Evolutionary conservation across 2,329 filamentous ascomycete genomes (phyloP).

Genomic region (Onygenales sp.): DNA sequence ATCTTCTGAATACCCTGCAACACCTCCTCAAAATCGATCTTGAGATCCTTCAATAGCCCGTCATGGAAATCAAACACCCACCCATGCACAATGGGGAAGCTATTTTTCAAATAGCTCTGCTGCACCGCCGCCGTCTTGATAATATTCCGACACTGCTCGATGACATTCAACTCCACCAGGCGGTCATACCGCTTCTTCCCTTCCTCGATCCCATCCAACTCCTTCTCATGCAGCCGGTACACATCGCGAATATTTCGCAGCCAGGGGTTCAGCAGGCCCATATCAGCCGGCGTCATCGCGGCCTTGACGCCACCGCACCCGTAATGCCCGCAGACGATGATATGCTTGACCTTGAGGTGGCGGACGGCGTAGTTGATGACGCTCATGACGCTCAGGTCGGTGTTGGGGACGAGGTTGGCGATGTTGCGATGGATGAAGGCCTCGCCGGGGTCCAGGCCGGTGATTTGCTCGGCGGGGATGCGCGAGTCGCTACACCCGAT

Average conservation of each 20-base stretch:
- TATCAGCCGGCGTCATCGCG: conserved; percentile 53
- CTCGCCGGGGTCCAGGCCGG: conserved; percentile 23
- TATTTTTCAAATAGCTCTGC: conserved; percentile 51
- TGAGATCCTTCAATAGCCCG: conserved; percentile 55
- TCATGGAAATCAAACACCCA: conserved; percentile 65
- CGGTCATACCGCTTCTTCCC: conserved; percentile 16
- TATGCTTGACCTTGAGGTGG: conserved; percentile 49
- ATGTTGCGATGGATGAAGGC: conserved; percentile 27
- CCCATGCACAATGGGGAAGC: conserved; percentile 61
- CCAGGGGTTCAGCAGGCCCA: conserved; percentile 65
- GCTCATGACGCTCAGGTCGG: conserved; percentile 22
- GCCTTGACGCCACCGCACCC: conserved; percentile 58
- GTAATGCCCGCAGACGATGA: conserved; percentile 62
- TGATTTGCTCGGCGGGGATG: conserved; percentile 24
- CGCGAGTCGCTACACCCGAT: conserved; percentile 25
- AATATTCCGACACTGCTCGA: conserved; percentile 21
- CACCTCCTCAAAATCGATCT: conserved; percentile 51
- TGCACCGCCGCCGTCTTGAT: conserved; percentile 46
- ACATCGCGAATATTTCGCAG: conserved; percentile 65
- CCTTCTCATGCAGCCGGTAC: conserved; percentile 59
- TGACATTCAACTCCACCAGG: conserved; percentile 22
- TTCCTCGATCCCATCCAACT: conserved; percentile 41
- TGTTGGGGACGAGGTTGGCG: conserved; percentile 23
- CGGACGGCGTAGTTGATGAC: conserved; percentile 24
- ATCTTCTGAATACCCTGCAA: conserved; percentile 54